Conservation (phyloP, 192 early-diverging fungal species). For the Backusella australiensis region DNA sequence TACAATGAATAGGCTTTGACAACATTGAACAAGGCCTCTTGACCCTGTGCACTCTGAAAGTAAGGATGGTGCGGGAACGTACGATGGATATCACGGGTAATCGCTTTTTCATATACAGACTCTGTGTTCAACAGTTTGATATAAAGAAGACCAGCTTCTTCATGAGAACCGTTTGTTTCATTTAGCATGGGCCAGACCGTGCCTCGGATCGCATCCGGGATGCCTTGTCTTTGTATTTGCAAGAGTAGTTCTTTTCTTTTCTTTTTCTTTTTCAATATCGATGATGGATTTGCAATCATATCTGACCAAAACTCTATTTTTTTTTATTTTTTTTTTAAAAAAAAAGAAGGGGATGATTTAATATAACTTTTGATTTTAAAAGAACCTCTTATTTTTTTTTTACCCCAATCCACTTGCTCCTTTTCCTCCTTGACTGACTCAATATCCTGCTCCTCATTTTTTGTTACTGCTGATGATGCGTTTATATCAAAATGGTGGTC, state of each 20-base stretch:
- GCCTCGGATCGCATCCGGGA: conserved; percentile 87
- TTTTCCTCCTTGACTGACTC: neutral
- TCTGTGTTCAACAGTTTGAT: conserved; percentile 63
- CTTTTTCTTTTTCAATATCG: conserved; percentile 69
- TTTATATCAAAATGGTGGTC: neutral
- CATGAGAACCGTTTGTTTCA: neutral
- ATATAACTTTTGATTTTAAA: neutral
- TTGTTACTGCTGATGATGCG: neutral
- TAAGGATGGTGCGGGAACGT: conserved; percentile 90
- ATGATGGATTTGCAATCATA: conserved; percentile 84
- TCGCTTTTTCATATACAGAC: conserved; percentile 84
- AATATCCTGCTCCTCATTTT: neutral
- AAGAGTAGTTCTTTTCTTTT: conserved; percentile 56
- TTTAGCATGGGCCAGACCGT: conserved; percentile 90
- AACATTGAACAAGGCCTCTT: conserved; percentile 85
- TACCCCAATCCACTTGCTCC: conserved; percentile 67
- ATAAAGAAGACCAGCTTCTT: conserved; percentile 67
- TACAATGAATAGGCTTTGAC: conserved; percentile 91
- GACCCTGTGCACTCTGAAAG: conserved; percentile 76
- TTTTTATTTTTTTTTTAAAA: neutral
- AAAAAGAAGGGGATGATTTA: neutral
- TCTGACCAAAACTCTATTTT: conserved; percentile 86
- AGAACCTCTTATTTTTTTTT: no score
- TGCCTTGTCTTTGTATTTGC: conserved; percentile 75
- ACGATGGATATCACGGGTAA: conserved; percentile 82